Evolutionary conservation across 345 rosid species (phyloP), one percentile per base, ranked within the genome.

Genomic region (Eucalyptus curtisii): DNA sequence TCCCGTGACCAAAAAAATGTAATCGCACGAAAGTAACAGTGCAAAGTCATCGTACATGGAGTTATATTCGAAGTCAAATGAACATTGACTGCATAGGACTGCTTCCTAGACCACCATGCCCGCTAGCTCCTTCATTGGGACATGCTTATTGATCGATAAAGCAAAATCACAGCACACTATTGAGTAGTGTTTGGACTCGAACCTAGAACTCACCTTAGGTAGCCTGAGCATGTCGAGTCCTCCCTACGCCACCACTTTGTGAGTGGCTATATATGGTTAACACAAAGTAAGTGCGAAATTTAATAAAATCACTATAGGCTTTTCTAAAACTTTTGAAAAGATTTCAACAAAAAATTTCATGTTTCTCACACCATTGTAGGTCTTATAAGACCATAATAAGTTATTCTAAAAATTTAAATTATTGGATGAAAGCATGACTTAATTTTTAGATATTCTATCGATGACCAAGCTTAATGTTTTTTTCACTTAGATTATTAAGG

Each of bases 341-440:
- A 59, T 59, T n/a, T n/a, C 10, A n/a, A 64, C 20, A 4, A 15
- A n/a, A 64, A 13, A 4, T 14, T 16, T n/a, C 19, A 4, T 64
- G 5, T 15, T 64, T n/a, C 76, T 64, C 19, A 2, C 15, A n/a
- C 31, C 40, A 64, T n/a, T 64, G 25, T 19, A 71, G 7, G 20
- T 19, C 22, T 37, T 71, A 7, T 19, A 1, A 10, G 7, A 33
- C 1, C 7, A 19, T 3, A 33, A 11, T 9, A 22, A 37, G 0
- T 8, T 19, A 3, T 33, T 19, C 7, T 17, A 3, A 33, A 71
- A 37, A 5, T 19, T 33, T 33, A 33, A 19, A 33, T 7, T 64
- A n/a, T 10, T 37, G 20, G 27, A 37, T 10, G 4, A 37, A 76
- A 76, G 8, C 27, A 22, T 10, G 8, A 11, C 5, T 20, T 37